Percentiles rank a stretch among this genome's conserved stretches.
Conservation (phyloP, 2,329 filamentous ascomycete genomes). For the Penicillium sclerotiorum region DNA sequence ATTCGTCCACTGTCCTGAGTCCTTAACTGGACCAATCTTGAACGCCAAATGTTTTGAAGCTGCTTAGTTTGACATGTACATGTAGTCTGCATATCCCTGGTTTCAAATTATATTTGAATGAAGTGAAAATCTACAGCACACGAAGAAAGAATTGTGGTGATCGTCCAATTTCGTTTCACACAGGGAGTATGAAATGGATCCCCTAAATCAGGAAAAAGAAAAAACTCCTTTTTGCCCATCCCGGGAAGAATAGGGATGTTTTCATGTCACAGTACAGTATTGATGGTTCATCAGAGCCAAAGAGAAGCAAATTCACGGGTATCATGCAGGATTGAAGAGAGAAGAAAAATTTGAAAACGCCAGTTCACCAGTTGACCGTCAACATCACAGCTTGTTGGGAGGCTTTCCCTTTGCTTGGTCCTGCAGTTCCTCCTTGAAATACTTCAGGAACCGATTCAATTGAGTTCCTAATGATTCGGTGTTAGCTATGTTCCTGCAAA, state of each 20-base stretch:
- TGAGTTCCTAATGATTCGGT: constrained; percentile 23
- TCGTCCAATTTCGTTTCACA: too few species aligned
- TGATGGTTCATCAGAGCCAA: too few species aligned
- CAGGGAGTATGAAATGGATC: too few species aligned
- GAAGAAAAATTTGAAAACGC: neutral
- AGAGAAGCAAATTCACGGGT: constrained; percentile 16
- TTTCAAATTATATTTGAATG: constrained; percentile 8
- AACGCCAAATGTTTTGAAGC: neutral
- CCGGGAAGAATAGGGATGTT: too few species aligned
- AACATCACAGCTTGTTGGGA: constrained; percentile 30
- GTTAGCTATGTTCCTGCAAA: constrained; percentile 4
- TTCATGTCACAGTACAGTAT: too few species aligned
- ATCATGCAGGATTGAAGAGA: constrained; percentile 16
- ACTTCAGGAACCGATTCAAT: constrained; percentile 36
- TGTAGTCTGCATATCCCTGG: constrained; percentile 6
- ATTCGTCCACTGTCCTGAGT: constrained; percentile 1
- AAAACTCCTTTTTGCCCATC: neutral
- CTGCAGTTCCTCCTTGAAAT: constrained; percentile 48
- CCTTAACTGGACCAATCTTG: constrained; percentile 1
- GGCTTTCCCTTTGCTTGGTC: constrained; percentile 45
- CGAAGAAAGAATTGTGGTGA: neutral
- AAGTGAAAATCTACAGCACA: neutral
- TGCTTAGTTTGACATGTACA: constrained; percentile 1
- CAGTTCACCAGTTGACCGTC: neutral
- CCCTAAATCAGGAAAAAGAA: too few species aligned